phyloP scores from a whole-genome alignment of 352 stramenopile species.

The Phytophthora boehmeriae region DNA sequence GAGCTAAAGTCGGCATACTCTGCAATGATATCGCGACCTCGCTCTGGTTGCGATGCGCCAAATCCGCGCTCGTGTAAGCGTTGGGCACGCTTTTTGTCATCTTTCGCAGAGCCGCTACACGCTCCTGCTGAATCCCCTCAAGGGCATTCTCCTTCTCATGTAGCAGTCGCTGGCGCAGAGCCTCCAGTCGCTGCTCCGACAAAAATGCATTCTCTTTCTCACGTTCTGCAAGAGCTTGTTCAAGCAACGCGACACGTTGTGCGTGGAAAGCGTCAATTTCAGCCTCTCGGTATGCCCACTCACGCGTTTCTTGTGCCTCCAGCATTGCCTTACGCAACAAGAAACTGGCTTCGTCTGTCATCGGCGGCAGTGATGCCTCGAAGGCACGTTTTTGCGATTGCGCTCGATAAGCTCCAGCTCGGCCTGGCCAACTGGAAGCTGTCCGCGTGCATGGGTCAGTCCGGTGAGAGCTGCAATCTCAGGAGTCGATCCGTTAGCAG shows the following conservation, averaged over 20 bases:
- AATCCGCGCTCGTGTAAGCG: conserved; percentile 35
- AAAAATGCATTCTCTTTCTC: conserved; percentile 92
- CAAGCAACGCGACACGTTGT: conserved; percentile 77
- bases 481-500: conserved; percentile 48
- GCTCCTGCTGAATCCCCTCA: conserved; percentile 83
- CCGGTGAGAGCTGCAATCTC: conserved; percentile 88
- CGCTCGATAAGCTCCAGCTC: conserved; percentile 94
- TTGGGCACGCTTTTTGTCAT: conserved; percentile 87
- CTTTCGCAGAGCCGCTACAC: conserved; percentile 90
- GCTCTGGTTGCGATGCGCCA: conserved; percentile 38
- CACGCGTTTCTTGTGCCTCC: conserved; percentile 90
- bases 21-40: conserved; percentile 84
- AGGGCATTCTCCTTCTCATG: conserved; percentile 80
- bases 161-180: conserved; percentile 77
- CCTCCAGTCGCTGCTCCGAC: conserved; percentile 92
- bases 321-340: conserved; percentile 91
- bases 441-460: conserved; percentile 62
- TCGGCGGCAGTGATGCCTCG: conserved; percentile 89
- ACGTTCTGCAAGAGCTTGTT: conserved; percentile 84
- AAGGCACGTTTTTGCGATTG: conserved; percentile 87
- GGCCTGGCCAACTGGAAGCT: conserved; percentile 76
- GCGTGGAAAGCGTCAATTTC: conserved; percentile 89
- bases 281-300: conserved; percentile 89
- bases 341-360: conserved; percentile 95
- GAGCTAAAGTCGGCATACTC: conserved; percentile 89